phyloP scores from a whole-genome alignment of 2,329 filamentous ascomycete genomes.

The Sarocladium oryzae region DNA sequence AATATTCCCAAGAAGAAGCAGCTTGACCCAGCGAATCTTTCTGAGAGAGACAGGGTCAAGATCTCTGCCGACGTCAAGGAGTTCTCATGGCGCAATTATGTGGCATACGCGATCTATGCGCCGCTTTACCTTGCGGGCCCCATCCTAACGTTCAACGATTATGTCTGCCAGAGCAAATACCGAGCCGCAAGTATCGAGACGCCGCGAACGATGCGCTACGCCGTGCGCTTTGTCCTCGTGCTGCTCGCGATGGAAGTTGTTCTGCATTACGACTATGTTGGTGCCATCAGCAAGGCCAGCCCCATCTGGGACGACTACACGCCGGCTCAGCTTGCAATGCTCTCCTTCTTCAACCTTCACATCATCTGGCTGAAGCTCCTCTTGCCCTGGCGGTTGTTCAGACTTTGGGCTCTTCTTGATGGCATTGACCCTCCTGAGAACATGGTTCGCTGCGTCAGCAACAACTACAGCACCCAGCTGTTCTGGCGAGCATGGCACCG shows the following conservation, averaged over 20 bases:
- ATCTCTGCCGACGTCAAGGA: conserved; percentile 66
- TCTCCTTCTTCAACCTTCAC: conserved; percentile 94
- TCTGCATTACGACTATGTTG: conserved; percentile 86
- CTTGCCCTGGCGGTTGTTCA: conserved; percentile 96
- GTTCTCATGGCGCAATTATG: conserved; percentile 77
- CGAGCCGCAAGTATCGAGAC: conserved; percentile 62
- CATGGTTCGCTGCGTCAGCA: conserved; percentile 92
- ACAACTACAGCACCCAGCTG: conserved; percentile 84
- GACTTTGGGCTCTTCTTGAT: conserved; percentile 88
- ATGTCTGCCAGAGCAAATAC: conserved; percentile 78
- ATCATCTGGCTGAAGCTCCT: conserved; percentile 97
- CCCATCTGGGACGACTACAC: conserved; percentile 81
- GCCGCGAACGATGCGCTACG: conserved; percentile 72
- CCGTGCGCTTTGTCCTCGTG: conserved; percentile 69
- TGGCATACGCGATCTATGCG: conserved; percentile 85
- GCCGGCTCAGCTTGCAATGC: conserved; percentile 77
- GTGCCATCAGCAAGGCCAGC: conserved; percentile 77
- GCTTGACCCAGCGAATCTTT: conserved; percentile 78
- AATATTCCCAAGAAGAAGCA: conserved; percentile 90
- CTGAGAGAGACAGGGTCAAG: conserved; percentile 78
- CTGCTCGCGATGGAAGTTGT: conserved; percentile 87
- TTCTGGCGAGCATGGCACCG: conserved; percentile 98
- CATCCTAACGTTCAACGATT: conserved; percentile 97
- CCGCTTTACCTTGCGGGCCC: conserved; percentile 90
- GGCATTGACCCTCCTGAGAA: conserved; percentile 95